These are phyloP conservation scores for Aspergillus hiratsukae DNA, from an alignment of 2,329 filamentous ascomycete genomes.

Conservation along the genomic window DNA sequence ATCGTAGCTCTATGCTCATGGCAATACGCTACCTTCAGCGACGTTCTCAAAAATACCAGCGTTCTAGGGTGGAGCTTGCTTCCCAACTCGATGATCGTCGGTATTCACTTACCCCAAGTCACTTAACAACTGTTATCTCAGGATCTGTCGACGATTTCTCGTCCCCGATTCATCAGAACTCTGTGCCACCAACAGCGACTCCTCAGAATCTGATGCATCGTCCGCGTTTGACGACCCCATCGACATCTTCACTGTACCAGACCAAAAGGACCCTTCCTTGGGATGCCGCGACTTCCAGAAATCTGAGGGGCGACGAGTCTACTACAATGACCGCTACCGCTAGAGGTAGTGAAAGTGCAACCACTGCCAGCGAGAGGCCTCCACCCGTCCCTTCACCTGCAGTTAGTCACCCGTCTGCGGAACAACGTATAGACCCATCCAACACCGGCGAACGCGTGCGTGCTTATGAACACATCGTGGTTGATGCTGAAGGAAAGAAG, in stretches of 20 bases:
- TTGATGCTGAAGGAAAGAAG: slow-evolving; percentile 27
- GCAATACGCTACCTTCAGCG: slow-evolving; percentile 55
- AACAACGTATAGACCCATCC: not conserved
- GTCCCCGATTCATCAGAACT: not conserved
- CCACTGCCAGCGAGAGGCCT: not conserved
- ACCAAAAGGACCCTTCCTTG: not conserved
- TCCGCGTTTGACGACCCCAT: not conserved
- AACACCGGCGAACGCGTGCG: slow-evolving; percentile 6
- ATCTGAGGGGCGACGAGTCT: not conserved
- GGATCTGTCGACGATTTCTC: not conserved
- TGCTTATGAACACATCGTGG: slow-evolving; percentile 18
- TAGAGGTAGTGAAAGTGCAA: not conserved
- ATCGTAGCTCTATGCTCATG: slow-evolving; percentile 54
- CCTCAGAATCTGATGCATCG: not conserved
- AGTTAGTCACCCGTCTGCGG: not conserved
- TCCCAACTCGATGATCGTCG: slow-evolving; percentile 4
- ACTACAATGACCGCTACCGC: not conserved
- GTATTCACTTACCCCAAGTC: slow-evolving; percentile 1
- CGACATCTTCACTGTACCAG: not conserved
- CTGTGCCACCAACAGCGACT: not conserved
- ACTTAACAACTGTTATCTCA: not conserved
- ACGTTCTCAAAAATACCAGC: slow-evolving; percentile 49
- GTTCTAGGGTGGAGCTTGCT: not conserved
- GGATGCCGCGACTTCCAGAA: not conserved
- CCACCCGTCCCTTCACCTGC: not conserved